Conservation (phyloP, 768 basidiomycete species). For the Agaricus blazei region DNA sequence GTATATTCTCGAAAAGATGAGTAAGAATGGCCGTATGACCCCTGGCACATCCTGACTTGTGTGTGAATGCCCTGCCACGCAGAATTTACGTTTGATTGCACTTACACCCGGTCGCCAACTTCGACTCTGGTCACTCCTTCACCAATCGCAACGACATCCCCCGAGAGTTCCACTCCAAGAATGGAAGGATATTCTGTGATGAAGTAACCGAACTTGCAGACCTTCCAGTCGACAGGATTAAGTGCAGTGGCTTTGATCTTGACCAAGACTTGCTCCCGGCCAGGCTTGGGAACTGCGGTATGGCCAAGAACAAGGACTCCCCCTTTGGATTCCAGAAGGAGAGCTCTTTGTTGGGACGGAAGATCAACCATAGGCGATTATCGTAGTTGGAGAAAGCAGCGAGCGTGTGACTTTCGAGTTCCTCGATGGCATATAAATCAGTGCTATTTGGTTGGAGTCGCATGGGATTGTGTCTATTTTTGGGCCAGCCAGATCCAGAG, state of each 20-base stretch:
- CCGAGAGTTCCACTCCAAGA: conserved; percentile 45
- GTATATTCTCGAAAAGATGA: conserved; percentile 43
- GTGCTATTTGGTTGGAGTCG: no score
- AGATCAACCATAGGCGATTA: no score
- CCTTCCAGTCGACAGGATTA: conserved; percentile 50
- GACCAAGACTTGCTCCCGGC: conserved; percentile 35
- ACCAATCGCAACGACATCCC: conserved; percentile 46
- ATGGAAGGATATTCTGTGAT: conserved; percentile 39
- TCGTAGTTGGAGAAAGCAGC: no score
- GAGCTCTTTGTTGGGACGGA: no score
- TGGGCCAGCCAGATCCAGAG: no score
- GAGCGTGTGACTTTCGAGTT: no score
- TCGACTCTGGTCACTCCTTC: conserved; percentile 44
- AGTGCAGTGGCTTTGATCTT: conserved; percentile 33
- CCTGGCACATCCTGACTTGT: conserved; percentile 32
- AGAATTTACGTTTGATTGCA: neutral
- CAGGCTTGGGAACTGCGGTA: conserved; percentile 21
- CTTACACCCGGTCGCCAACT: conserved; percentile 51
- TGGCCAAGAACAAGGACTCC: conserved; percentile 4
- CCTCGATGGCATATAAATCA: no score
- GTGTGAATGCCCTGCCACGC: neutral
- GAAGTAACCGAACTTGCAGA: conserved; percentile 34
- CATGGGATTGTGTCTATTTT: no score
- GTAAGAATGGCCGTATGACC: conserved; percentile 26
- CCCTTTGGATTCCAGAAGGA: no score